Evolutionary conservation across 2,329 filamentous ascomycete genomes (phyloP).

Genomic region (Epicoccum nigrum): DNA sequence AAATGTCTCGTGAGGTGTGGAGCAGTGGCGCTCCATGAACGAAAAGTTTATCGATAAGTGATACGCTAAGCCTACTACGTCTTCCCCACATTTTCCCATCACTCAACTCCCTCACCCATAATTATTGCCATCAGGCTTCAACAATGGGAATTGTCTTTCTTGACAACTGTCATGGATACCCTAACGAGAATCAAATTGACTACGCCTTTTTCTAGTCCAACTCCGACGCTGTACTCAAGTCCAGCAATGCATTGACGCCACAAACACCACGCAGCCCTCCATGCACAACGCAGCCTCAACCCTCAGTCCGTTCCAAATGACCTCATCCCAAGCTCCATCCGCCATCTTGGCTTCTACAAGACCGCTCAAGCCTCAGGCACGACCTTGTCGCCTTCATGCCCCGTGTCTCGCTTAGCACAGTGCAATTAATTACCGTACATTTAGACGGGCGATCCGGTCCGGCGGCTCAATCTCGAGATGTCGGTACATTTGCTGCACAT

Average conservation of each 20-base stretch:
- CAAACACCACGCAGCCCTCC: not conserved
- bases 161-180: no score
- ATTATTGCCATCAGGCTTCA: no score
- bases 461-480: slow-evolving; percentile 2
- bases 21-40: slow-evolving; percentile 11
- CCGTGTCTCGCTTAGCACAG: slow-evolving; percentile 9
- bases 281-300: not conserved
- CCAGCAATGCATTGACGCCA: not conserved
- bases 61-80: not conserved
- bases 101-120: not conserved
- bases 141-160: no score
- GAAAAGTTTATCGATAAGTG: slow-evolving; percentile 18
- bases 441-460: slow-evolving; percentile 13
- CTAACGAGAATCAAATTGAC: no score
- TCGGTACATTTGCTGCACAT: not conserved
- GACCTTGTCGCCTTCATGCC: not conserved
- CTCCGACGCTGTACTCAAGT: not conserved
- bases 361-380: not conserved
- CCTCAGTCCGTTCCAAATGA: not conserved
- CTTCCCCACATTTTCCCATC: not conserved
- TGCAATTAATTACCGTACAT: slow-evolving; percentile 21
- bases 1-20: slow-evolving; percentile 8
- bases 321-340: not conserved
- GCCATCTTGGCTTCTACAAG: not conserved
- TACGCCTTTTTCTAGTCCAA: not conserved